Evolutionary conservation across 1,284 basidiomycete species (phyloP).

Genomic region (Gastroboletus turbinatus): DNA sequence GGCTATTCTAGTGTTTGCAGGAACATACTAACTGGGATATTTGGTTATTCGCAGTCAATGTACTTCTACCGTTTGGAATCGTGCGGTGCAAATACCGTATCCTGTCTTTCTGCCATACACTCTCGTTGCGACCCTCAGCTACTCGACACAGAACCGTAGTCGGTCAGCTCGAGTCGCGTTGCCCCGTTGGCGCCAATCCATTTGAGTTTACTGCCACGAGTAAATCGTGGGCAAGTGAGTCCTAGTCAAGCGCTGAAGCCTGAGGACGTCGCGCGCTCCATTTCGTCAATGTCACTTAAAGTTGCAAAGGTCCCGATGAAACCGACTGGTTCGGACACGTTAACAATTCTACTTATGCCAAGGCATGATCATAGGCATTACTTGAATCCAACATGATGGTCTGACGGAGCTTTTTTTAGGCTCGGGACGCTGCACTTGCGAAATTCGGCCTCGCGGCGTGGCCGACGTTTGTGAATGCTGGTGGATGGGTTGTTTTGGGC

Average conservation of each 20-base stretch:
- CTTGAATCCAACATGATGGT: not conserved
- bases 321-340: slow-evolving; percentile 69
- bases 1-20: slow-evolving; percentile 26
- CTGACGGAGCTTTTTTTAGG: slow-evolving; percentile 22
- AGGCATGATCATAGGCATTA: slow-evolving; percentile 39
- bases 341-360: slow-evolving; percentile 73
- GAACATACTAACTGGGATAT: not conserved
- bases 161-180: slow-evolving; percentile 44
- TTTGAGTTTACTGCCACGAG: slow-evolving; percentile 44
- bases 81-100: slow-evolving; percentile 19
- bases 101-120: slow-evolving; percentile 7
- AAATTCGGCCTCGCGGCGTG: slow-evolving; percentile 48
- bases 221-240: slow-evolving; percentile 58
- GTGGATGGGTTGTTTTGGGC: slow-evolving; percentile 68
- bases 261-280: not conserved
- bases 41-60: slow-evolving; percentile 43
- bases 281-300: slow-evolving; percentile 2
- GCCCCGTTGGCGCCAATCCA: slow-evolving; percentile 56
- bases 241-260: not conserved
- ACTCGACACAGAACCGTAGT: slow-evolving; percentile 42
- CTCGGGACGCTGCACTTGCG: slow-evolving; percentile 43
- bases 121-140: slow-evolving; percentile 38
- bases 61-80: slow-evolving; percentile 49
- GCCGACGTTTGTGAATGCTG: slow-evolving; percentile 61
- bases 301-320: slow-evolving; percentile 57